Evolutionary conservation across 345 rosid species (phyloP).

Genomic region (Eutrema japonicum): DNA sequence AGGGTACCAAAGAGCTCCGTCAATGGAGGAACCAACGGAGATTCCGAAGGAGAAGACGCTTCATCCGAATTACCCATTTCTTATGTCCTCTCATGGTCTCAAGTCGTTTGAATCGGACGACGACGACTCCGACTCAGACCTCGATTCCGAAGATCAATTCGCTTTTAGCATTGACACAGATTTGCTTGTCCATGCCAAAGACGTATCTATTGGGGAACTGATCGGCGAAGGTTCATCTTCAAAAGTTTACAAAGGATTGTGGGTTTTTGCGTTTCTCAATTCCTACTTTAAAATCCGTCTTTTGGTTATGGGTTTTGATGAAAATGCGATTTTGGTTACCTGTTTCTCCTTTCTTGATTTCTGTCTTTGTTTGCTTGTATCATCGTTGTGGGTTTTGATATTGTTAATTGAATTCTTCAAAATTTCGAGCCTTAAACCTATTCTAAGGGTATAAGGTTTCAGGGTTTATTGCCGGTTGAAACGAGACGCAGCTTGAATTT

Average conservation of each 20-base stretch:
- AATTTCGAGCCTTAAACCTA: background rate
- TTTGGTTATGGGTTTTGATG: conserved; percentile 8
- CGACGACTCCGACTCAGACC: conserved; percentile 14
- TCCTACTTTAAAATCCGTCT: background rate
- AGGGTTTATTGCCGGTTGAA: conserved; percentile 3
- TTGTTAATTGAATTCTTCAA: background rate
- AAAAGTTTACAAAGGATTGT: conserved; percentile 38
- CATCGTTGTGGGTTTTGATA: background rate
- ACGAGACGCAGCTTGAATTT: background rate
- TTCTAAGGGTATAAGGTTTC: conserved; percentile 15
- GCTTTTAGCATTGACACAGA: conserved; percentile 28
- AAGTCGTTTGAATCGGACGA: conserved; percentile 36
- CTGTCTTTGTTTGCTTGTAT: background rate
- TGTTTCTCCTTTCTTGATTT: conserved; percentile 16
- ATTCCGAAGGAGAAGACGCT: conserved; percentile 31
- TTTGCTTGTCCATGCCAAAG: conserved; percentile 23
- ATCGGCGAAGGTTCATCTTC: conserved; percentile 42
- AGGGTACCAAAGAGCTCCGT: conserved; percentile 42
- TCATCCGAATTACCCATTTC: conserved; percentile 44
- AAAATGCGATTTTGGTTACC: background rate
- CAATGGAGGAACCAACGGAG: conserved; percentile 24
- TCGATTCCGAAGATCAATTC: conserved; percentile 36
- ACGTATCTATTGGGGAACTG: conserved; percentile 23
- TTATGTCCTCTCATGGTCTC: conserved; percentile 32
- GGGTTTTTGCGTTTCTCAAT: conserved; percentile 29